Conservation (phyloP, 257 asterid species). For the Solanum phureja region DNA sequence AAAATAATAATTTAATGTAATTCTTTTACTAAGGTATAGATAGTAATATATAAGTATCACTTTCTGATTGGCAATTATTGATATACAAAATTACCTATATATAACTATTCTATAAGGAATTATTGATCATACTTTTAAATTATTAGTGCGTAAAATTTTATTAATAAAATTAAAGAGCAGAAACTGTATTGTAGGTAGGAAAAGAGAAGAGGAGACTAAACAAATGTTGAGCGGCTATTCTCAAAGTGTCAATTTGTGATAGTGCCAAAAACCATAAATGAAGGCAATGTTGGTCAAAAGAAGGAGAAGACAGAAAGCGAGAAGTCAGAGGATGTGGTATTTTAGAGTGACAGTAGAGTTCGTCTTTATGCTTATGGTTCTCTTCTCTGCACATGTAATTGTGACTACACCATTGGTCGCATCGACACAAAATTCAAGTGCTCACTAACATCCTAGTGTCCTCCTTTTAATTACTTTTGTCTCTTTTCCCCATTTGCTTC, state of each 20-base stretch:
- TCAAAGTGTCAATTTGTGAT: background rate
- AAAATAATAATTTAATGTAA: background rate
- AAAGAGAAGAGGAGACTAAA: no score
- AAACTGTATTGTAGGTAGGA: no score
- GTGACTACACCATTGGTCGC: background rate
- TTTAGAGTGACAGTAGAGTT: slow-evolving; percentile 3
- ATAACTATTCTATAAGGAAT: background rate
- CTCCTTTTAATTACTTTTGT: background rate
- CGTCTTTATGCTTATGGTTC: slow-evolving; percentile 16
- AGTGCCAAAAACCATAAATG: background rate
- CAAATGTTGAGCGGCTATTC: no score
- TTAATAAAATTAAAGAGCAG: background rate
- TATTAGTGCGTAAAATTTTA: background rate
- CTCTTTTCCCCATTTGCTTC: background rate
- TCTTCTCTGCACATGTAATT: background rate
- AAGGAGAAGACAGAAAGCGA: background rate
- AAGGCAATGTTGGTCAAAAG: slow-evolving; percentile 5
- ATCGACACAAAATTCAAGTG: background rate
- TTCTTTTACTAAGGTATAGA: no score
- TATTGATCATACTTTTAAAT: background rate
- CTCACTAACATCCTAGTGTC: background rate
- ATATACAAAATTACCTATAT: background rate
- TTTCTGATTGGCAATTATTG: background rate
- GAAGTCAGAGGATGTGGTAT: background rate
- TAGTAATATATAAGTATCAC: background rate